Base-by-base conservation (phyloP, 2,329 filamentous ascomycete species). In the Didymella pinodella region DNA sequence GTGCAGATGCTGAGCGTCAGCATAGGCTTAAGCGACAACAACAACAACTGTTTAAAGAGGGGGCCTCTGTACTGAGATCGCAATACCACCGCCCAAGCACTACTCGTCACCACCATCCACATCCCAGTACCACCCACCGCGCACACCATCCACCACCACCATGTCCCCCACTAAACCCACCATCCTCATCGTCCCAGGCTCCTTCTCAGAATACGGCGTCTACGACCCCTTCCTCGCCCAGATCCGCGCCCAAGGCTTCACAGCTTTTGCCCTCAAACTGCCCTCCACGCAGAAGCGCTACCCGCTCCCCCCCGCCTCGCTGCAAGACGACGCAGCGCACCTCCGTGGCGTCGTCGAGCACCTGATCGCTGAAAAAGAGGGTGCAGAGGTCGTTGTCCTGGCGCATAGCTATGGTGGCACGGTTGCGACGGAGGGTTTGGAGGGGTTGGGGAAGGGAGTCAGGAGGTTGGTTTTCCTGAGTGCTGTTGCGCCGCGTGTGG, bases 301-400 rank as follows among this genome's bases (percentile, higher is more conserved):
- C 41, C 63, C 59, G 1, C 61, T 55, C 4, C 40, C 50, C 8
- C 65, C 65, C 0, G 65, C 69, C 0, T 67, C 60, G 11, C 63
- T 69, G 59, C 25, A 51, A 2, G 69, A 70, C 38, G 75, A 78
- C 51, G 75, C 71, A 0, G 57, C 59, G 31, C 60, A 66, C 11
- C 71, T 78, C 18, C 65, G 61, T 3, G 48, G 51, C 7, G 65
- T 57, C 0, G 64, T 64, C 5, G 61, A 66, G 14, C 48, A 51
- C 3, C 43, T 75, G 0, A 53, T 69, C 14, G 65, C 66, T 2
- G 57, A 73, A 44, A 73, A 67, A 12, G 55, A 46, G 1, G 55
- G 50, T 0, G 74, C 72, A 36, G 71, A 78, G 22, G 65, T 78
- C 4, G 62, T 78, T 1, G 51, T 65, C 2, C 6, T 66, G 32